Percentiles rank a stretch among this genome's conserved stretches.
These are phyloP conservation scores for Lichtheimia ornata DNA, from an alignment of 371 early-diverging fungal genomes.

Conservation along the genomic window DNA sequence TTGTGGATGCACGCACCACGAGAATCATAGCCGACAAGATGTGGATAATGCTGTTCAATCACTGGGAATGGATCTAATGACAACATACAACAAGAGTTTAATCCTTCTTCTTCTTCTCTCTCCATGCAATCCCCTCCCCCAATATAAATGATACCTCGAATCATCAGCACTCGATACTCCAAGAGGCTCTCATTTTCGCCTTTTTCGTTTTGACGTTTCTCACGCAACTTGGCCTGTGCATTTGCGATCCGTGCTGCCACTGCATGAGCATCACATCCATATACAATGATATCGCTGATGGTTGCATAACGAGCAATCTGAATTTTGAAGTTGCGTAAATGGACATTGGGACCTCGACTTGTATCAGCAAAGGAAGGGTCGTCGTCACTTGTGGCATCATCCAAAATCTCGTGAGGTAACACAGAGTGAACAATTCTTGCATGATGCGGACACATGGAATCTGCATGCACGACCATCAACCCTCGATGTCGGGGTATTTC, in stretches of 20 bases:
- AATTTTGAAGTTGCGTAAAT: slow-evolving; percentile 63
- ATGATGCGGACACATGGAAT: slow-evolving; percentile 14
- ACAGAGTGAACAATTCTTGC: slow-evolving; percentile 28
- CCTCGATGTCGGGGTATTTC: slow-evolving; percentile 48
- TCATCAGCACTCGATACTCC: slow-evolving; percentile 48
- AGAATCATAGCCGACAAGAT: slow-evolving; percentile 47
- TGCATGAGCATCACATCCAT: slow-evolving; percentile 37
- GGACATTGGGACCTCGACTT: slow-evolving; percentile 33
- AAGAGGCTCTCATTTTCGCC: slow-evolving; percentile 36
- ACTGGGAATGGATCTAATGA: slow-evolving; percentile 42
- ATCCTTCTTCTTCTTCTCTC: neutral
- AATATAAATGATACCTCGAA: slow-evolving; percentile 49
- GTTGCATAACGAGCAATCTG: slow-evolving; percentile 59
- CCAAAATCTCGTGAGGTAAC: slow-evolving; percentile 20
- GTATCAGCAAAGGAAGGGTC: slow-evolving; percentile 21
- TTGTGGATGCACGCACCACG: slow-evolving; percentile 36
- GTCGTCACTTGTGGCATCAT: slow-evolving; percentile 2
- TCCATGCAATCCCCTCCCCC: neutral
- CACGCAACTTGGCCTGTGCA: slow-evolving; percentile 45
- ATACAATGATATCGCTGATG: slow-evolving; percentile 58
- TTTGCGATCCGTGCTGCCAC: slow-evolving; percentile 41
- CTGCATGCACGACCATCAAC: slow-evolving; percentile 42
- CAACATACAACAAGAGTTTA: neutral
- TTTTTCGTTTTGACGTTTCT: slow-evolving; percentile 14
- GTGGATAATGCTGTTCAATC: slow-evolving; percentile 52